Conservation (phyloP, 2,329 filamentous ascomycete genomes). For the Rhexocercosporidium sp. region DNA sequence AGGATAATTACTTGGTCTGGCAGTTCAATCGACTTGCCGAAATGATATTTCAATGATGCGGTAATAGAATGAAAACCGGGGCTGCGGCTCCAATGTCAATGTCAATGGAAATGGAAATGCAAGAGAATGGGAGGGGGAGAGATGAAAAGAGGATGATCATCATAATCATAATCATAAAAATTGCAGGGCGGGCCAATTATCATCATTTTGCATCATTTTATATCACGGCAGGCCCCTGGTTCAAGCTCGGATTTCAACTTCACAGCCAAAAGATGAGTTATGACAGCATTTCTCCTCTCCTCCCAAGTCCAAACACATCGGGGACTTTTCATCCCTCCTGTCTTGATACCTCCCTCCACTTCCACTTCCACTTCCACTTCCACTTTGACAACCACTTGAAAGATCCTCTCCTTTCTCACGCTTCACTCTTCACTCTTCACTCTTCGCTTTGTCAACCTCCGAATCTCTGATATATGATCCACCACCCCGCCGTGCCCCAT, state of each 20-base stretch:
- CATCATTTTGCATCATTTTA: background rate
- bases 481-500: background rate
- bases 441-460: too few relatives aligned
- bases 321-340: constrained; percentile 1
- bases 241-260: background rate
- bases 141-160: background rate
- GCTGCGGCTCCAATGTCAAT: background rate
- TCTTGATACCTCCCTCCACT: background rate
- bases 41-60: background rate
- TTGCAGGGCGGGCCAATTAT: background rate
- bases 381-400: too few relatives aligned
- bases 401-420: background rate
- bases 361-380: background rate
- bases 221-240: background rate
- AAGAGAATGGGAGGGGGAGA: too few relatives aligned
- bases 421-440: too few relatives aligned
- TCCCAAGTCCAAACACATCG: background rate
- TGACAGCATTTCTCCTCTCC: background rate
- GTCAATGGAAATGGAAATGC: too few relatives aligned
- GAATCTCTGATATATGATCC: too few relatives aligned
- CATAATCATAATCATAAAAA: background rate
- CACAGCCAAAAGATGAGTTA: background rate
- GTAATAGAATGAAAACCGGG: background rate
- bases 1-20: background rate
- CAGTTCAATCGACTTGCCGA: constrained; percentile 1